Base-by-base conservation (phyloP, 768 basidiomycete species). In the Psilocybe cyanescens region DNA sequence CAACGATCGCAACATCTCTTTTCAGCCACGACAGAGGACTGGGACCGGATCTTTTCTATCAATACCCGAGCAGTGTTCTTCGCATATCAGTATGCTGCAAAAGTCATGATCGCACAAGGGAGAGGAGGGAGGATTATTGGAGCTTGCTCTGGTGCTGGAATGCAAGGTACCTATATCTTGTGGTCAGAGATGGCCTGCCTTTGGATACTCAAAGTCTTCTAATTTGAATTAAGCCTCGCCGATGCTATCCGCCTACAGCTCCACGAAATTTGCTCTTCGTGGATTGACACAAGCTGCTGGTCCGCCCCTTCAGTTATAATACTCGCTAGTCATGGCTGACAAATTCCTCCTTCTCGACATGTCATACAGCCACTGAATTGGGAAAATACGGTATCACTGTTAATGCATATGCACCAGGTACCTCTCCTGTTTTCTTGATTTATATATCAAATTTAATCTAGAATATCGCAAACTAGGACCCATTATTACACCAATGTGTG, bases 31-130 rank as follows among this genome's bases (percentile, higher is more conserved):
- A 55, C 74, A 3, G 73, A 78, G 5, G 71, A 77, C 1, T 81
- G 74, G 77, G 77, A 86, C 67, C 72, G 67, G 67, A 46, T 73
- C 3, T 75, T 83, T 61, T 74, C 79, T 4, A 74, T 88, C 67
- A 89, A 90, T 67, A 77, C 81, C 60, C 80, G 83, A 56, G 86
- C 86, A 37, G 74, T 80, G 0, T 88, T 84, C 74, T 78, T 85
- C 61, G 87, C 85, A 67, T 89, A 88, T 46, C 85, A 87, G 51
- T 78, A 88, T 60, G 88, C 86, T 3, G 87, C 84, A 28, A 77
- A 75, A 54, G 81, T 83, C 64, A 90, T 90, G 89, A 68, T 72
- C 37, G 78, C 86, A 7, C 83, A 85, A 71, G 79, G 81, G 0
- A 73, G 72, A 1, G 81, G 85, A 12, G 85, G 87, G 3, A 76